Evolutionary conservation across 169 alveolate species (phyloP).

Genomic region (Plasmodium falciparum): DNA sequence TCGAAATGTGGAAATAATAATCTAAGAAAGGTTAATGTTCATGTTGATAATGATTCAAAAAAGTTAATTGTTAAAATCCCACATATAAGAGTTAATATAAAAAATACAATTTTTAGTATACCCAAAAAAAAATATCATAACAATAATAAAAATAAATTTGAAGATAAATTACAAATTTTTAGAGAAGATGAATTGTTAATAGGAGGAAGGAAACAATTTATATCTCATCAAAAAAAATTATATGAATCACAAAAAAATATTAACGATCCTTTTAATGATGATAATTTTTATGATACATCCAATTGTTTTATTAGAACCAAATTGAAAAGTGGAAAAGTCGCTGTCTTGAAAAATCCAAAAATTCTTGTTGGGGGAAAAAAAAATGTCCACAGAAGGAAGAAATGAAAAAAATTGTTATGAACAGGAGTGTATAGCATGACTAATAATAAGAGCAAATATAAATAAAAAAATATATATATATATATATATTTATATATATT

Average conservation of each 20-base stretch:
- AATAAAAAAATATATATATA: background rate
- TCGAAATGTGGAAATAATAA: constrained; percentile 93
- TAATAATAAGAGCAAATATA: background rate
- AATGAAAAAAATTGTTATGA: too few species aligned
- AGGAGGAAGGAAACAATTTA: constrained; percentile 81
- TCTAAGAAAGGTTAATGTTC: constrained; percentile 87
- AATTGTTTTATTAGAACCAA: constrained; percentile 73
- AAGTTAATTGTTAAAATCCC: constrained; percentile 74
- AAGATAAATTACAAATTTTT: constrained; percentile 79
- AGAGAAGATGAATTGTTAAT: constrained; percentile 88
- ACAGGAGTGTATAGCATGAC: too few species aligned
- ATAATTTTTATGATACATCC: constrained; percentile 22
- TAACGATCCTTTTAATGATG: constrained; percentile 58
- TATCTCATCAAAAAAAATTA: constrained; percentile 76
- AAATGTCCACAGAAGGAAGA: constrained; percentile 37
- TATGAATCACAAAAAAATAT: constrained; percentile 55
- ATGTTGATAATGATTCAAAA: constrained; percentile 81
- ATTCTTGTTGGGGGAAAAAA: constrained; percentile 60
- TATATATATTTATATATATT: background rate
- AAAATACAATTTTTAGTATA: constrained; percentile 86
- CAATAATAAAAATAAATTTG: constrained; percentile 78
- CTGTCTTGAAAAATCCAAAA: constrained; percentile 63
- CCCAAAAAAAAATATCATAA: constrained; percentile 83
- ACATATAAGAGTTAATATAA: constrained; percentile 67
- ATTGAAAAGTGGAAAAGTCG: constrained; percentile 61